Base-by-base conservation (phyloP, 2,329 filamentous ascomycete genomes). In the Apiospora kogelbergensis region DNA sequence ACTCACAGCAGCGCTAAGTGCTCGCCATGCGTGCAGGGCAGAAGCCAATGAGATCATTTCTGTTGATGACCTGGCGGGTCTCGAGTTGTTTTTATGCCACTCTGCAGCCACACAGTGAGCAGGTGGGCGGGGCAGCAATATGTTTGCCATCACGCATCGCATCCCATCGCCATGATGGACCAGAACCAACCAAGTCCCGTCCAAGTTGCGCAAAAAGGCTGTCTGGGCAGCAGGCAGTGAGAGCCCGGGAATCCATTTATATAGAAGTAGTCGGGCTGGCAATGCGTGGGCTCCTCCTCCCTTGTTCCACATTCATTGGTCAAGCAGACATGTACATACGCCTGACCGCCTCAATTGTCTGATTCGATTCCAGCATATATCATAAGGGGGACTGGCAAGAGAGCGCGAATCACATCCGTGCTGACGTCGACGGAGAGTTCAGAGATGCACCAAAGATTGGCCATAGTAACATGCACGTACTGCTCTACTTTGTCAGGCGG, bases 1-100 rank as follows among this genome's bases (percentile, higher is more conserved):
- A 57, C 48, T 57, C 48, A 57, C 30, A 57, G 48, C 30, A 57
- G 48, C 48, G 48, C 48, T 57, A 60, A 37, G 53, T 60, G 26
- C 24, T 60, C 26, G n/a, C 30, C 37, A 60, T 37, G 26, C 17
- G 15, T n/a, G 53, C 17, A 20, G 33, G 30, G 53, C 5, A 60
- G 20, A 60, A 60, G 53, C 53, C 53, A 60, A 60, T 60, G 53
- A 60, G 53, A 60, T 60, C 53, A 60, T 60, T 13, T 6, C 20
- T 33, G 53, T 33, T 57, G 4, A 30, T n/a, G 30, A 37, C 26
- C 53, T 20, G 17, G 30, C 15, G 30, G 53, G 53, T 20, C 30
- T 17, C 13, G 2, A 15, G 26, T 1, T 33, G 48, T 60, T 60
- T 60, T 37, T 60, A 17, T 60, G 53, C 53, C 30, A 60, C 30